Base-by-base conservation (phyloP, 1,139 yeast species). In the Sporopachydermia cereana region DNA sequence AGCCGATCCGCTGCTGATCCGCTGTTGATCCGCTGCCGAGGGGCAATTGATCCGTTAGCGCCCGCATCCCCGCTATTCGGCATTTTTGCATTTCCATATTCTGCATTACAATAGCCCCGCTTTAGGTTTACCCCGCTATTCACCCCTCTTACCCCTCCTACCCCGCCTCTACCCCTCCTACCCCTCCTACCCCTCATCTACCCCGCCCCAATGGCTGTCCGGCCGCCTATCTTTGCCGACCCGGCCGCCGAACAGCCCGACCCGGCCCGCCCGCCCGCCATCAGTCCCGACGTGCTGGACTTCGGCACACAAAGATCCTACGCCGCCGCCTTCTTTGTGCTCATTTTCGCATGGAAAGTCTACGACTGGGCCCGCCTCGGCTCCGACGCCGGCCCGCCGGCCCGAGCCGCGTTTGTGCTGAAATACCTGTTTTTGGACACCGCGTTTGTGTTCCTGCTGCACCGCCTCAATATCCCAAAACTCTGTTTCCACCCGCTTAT, bases 281-380 rank as follows among this genome's bases (percentile, higher is more conserved):
- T 81, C 44, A 78, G 85, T 1, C 63, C 74, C 2, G 63, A 69
- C 5, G 62, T 78, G 1, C 59, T 89, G 25, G 95, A 88, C 53
- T 76, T 76, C n/a, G 86, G 84, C n/a, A 80, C 82, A 23, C 97
- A 91, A 60, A 66, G 96, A 51, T 61, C 77, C 43, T 71, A 84
- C 46, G 71, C 79, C 4, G 62, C 79, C 22, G 74, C 85, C 2
- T 50, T 84, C n/a, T 84, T 88, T 57, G 66, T 75, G 2, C 68
- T 84, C 44, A 68, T 89, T 20, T 96, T 89, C 60, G 76, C 86
- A 22, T 84, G 83, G 74, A 91, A 91, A 58, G 48, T 84, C 1
- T 84, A 83, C 56, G 96, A 88, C 57, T 66, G 84, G 31, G 57
- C 74, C 23, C 58, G 72, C 41, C 56, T 74, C 44, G 65, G 61